phyloP scores from a whole-genome alignment of 495 filamentous ascomycete genomes.

The Talaromyces thailandensis region DNA sequence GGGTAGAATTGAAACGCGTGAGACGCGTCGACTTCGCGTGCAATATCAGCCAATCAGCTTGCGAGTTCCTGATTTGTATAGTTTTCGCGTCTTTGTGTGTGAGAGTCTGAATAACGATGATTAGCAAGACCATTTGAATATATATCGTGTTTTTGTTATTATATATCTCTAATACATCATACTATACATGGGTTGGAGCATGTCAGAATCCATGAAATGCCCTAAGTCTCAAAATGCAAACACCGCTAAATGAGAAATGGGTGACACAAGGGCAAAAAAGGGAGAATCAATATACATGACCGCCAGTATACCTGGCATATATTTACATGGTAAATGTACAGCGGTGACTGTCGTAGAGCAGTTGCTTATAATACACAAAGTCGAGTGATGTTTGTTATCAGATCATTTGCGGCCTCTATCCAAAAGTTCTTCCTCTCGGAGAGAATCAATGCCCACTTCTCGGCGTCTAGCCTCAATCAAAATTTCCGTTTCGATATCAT shows the following conservation, averaged over 20 bases:
- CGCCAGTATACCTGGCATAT: not conserved
- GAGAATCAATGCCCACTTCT: conserved; percentile 3
- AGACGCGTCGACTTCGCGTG: conserved; percentile 1
- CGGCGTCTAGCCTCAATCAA: conserved; percentile 9
- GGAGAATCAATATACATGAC: not conserved
- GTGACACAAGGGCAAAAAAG: not conserved
- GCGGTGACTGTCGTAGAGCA: not conserved
- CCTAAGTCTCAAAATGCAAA: not conserved
- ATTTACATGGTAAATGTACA: not conserved
- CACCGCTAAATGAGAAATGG: not conserved
- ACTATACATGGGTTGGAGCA: not conserved
- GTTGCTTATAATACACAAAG: not conserved
- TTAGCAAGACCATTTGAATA: not conserved
- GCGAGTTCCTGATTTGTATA: not conserved
- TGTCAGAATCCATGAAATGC: not conserved
- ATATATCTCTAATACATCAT: not conserved
- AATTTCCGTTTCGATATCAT: conserved; percentile 19
- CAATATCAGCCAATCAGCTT: not conserved
- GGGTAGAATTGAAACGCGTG: conserved; percentile 34
- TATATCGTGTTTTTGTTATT: not conserved
- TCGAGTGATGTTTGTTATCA: not conserved
- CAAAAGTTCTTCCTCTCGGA: not conserved
- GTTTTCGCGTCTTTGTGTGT: not conserved
- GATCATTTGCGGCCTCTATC: not conserved
- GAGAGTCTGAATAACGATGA: not conserved